Evolutionary conservation across 306 rosid genomes (phyloP).

Genomic region (Canavalia ensiformis): DNA sequence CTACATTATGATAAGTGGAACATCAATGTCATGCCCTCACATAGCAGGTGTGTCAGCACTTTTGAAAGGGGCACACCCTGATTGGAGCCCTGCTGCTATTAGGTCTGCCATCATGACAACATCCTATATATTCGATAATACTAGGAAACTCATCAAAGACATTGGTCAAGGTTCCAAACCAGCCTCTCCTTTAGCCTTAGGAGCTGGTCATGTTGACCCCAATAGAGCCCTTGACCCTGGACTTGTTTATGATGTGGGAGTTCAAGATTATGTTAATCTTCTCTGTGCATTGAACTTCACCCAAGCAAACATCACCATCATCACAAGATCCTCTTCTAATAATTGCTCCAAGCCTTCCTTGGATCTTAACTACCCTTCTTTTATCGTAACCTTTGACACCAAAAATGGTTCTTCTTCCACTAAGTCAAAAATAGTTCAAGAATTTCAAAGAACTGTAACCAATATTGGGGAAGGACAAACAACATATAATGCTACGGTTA

Average conservation of each 20-base stretch:
- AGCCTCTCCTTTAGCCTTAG: slow-evolving; percentile 64
- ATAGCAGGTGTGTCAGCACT: slow-evolving; percentile 74
- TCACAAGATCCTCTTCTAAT: slow-evolving; percentile 53
- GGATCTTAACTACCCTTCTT: slow-evolving; percentile 70
- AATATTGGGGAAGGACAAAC: slow-evolving; percentile 57
- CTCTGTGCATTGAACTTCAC: slow-evolving; percentile 71
- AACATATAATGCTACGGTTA: slow-evolving; percentile 54
- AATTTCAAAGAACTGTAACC: slow-evolving; percentile 63
- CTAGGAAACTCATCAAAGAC: slow-evolving; percentile 54
- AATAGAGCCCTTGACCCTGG: slow-evolving; percentile 67
- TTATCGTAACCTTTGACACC: slow-evolving; percentile 48
- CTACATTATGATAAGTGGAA: slow-evolving; percentile 64
- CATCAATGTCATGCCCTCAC: slow-evolving; percentile 90
- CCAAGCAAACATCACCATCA: slow-evolving; percentile 48
- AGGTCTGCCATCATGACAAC: slow-evolving; percentile 87
- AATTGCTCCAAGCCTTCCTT: slow-evolving; percentile 46
- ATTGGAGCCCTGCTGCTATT: slow-evolving; percentile 84
- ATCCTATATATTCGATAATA: slow-evolving; percentile 61
- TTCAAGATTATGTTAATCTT: slow-evolving; percentile 68
- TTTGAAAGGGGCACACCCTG: slow-evolving; percentile 54
- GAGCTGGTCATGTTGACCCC: slow-evolving; percentile 49
- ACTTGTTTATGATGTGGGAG: slow-evolving; percentile 19
- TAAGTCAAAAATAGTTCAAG: background rate
- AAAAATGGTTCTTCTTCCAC: slow-evolving; percentile 20
- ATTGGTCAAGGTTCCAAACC: slow-evolving; percentile 40